Evolutionary conservation across 495 filamentous ascomycete genomes (phyloP).

Genomic region (Talaromyces borbonicus): DNA sequence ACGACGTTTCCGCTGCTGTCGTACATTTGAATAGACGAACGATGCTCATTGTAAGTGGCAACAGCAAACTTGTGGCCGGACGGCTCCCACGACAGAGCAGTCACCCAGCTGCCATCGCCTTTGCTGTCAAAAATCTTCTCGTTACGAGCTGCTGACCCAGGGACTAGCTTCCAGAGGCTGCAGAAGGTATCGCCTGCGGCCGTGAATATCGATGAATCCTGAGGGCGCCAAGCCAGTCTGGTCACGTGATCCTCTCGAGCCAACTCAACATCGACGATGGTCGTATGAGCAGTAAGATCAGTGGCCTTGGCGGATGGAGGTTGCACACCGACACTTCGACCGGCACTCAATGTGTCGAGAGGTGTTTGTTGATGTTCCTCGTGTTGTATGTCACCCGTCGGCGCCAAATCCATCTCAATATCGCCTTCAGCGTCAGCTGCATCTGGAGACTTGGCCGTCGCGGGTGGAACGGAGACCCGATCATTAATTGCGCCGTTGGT

Average conservation of each 20-base stretch:
- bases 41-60: slow-evolving; percentile 51
- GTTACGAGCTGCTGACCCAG: slow-evolving; percentile 22
- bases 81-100: slow-evolving; percentile 62
- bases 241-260: slow-evolving; percentile 55
- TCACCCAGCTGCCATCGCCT: slow-evolving; percentile 27
- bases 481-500: slow-evolving; percentile 28
- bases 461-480: slow-evolving; percentile 40
- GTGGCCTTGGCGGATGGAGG: slow-evolving; percentile 42
- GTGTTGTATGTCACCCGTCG: slow-evolving; percentile 24
- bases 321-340: slow-evolving; percentile 63
- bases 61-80: slow-evolving; percentile 58
- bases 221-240: slow-evolving; percentile 66
- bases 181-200: slow-evolving; percentile 71
- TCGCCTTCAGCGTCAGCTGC: slow-evolving; percentile 34
- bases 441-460: slow-evolving; percentile 17
- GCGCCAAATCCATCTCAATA: slow-evolving; percentile 24
- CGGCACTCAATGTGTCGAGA: slow-evolving; percentile 50
- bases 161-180: slow-evolving; percentile 55
- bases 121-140: slow-evolving; percentile 32
- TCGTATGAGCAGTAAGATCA: slow-evolving; percentile 58
- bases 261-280: slow-evolving; percentile 45
- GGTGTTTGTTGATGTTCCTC: slow-evolving; percentile 41
- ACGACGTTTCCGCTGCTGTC: slow-evolving; percentile 47
- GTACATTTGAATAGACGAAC: slow-evolving; percentile 60
- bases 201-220: slow-evolving; percentile 62